Evolutionary conservation across 768 basidiomycete genomes (phyloP).

Genomic region (Leccinum sublutescens): DNA sequence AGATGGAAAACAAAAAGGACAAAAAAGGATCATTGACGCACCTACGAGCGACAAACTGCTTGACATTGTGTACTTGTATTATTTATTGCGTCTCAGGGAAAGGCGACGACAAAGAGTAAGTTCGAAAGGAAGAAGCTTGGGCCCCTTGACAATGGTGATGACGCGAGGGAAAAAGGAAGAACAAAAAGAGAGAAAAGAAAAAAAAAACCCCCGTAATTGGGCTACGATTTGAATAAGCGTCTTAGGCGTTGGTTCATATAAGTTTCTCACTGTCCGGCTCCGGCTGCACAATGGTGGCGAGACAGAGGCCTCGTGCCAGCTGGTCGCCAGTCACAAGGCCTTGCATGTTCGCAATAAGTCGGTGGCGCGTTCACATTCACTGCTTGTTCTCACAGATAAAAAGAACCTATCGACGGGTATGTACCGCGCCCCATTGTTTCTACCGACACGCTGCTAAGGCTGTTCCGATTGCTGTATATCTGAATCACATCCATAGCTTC

Average conservation of each 20-base stretch:
- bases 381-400: slow-evolving; percentile 5
- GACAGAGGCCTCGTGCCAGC: not conserved
- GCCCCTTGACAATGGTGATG: not conserved
- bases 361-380: not conserved
- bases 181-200: not conserved
- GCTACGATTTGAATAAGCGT: not conserved
- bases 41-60: slow-evolving; percentile 17
- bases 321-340: not conserved
- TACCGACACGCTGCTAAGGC: not conserved
- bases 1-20: not conserved
- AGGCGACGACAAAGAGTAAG: not conserved
- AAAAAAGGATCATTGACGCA: slow-evolving; percentile 5
- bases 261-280: slow-evolving; percentile 11
- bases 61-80: slow-evolving; percentile 1
- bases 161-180: too few species aligned
- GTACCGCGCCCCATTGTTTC: not conserved
- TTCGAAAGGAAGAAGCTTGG: not conserved
- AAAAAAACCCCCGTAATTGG: not conserved
- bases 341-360: not conserved
- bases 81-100: not conserved
- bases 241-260: slow-evolving; percentile 2
- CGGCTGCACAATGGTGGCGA: slow-evolving; percentile 8
- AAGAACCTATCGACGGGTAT: not conserved
- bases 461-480: slow-evolving; percentile 3
- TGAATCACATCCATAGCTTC: not conserved